Percentiles rank a stretch among this genome's conserved stretches.
Conservation (phyloP, 2,329 filamentous ascomycete genomes). For the Colletotrichum trifolii region DNA sequence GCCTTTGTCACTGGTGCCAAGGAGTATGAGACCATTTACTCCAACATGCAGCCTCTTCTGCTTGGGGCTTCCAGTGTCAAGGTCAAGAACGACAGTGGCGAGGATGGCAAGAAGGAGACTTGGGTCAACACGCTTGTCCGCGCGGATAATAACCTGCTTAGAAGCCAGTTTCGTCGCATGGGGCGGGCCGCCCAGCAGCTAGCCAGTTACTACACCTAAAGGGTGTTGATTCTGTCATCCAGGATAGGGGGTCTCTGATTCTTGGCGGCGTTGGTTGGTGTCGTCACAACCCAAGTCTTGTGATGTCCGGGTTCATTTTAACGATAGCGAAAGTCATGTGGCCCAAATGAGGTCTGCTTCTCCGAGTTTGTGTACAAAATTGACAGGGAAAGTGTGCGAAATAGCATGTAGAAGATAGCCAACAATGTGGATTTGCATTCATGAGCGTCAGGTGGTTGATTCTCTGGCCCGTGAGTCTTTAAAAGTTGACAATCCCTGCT, state of each 20-base stretch:
- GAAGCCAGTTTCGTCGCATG: slow-evolving; percentile 49
- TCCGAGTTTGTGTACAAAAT: too few relatives aligned
- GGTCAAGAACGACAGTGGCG: slow-evolving; percentile 38
- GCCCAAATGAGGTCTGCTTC: too few relatives aligned
- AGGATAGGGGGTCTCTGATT: background rate
- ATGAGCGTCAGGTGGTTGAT: too few relatives aligned
- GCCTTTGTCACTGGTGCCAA: slow-evolving; percentile 57
- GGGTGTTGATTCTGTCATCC: background rate
- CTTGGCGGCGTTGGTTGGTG: background rate
- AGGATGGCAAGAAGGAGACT: slow-evolving; percentile 39
- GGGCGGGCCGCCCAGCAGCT: slow-evolving; percentile 25
- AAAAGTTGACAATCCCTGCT: too few relatives aligned
- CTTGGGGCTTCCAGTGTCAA: slow-evolving; percentile 46
- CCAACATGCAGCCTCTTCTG: slow-evolving; percentile 53
- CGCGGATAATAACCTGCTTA: slow-evolving; percentile 45
- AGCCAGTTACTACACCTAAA: slow-evolving; percentile 5
- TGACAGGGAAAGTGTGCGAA: too few relatives aligned
- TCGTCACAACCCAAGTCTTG: background rate
- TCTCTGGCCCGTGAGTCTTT: too few relatives aligned
- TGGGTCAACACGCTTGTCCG: slow-evolving; percentile 50
- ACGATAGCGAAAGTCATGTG: too few relatives aligned
- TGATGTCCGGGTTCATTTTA: too few relatives aligned
- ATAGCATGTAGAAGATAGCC: too few relatives aligned
- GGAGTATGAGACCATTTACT: slow-evolving; percentile 63
- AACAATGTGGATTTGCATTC: too few relatives aligned